phyloP scores from a whole-genome alignment of 768 basidiomycete species.

The Trametes villosa region DNA sequence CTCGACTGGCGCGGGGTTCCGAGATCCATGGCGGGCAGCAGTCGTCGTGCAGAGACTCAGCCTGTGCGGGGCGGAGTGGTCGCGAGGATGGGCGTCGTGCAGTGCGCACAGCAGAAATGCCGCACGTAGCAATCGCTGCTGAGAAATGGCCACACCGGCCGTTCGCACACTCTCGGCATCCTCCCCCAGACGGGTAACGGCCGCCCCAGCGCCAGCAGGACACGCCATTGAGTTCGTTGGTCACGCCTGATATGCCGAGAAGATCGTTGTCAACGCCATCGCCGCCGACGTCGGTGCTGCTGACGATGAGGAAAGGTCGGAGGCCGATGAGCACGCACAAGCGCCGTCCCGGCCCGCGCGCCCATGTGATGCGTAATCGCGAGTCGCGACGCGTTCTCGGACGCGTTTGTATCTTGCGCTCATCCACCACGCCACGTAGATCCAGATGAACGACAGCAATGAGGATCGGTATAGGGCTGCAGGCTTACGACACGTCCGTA shows the following conservation, averaged over 20 bases:
- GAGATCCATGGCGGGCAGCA: constrained; percentile 14
- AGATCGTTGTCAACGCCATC: neutral
- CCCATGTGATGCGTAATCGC: too few species aligned
- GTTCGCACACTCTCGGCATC: constrained; percentile 10
- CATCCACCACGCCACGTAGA: too few species aligned
- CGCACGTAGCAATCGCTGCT: neutral
- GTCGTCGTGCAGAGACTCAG: neutral
- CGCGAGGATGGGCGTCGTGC: neutral
- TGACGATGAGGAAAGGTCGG: neutral
- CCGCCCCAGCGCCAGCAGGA: neutral
- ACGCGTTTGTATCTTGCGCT: too few species aligned
- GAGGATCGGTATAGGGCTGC: too few species aligned
- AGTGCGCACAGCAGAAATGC: constrained; percentile 7
- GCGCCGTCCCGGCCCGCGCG: too few species aligned
- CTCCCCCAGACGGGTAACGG: neutral
- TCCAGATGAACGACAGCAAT: too few species aligned
- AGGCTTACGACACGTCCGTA: neutral
- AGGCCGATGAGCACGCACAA: neutral
- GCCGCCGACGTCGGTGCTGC: neutral
- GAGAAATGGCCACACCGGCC: neutral
- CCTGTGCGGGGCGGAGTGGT: neutral
- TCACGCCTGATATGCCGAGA: neutral
- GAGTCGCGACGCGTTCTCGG: too few species aligned
- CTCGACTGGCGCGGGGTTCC: constrained; percentile 16
- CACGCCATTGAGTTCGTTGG: neutral